Conservation (phyloP, 2,329 filamentous ascomycete genomes). For the Periconia sp. region DNA sequence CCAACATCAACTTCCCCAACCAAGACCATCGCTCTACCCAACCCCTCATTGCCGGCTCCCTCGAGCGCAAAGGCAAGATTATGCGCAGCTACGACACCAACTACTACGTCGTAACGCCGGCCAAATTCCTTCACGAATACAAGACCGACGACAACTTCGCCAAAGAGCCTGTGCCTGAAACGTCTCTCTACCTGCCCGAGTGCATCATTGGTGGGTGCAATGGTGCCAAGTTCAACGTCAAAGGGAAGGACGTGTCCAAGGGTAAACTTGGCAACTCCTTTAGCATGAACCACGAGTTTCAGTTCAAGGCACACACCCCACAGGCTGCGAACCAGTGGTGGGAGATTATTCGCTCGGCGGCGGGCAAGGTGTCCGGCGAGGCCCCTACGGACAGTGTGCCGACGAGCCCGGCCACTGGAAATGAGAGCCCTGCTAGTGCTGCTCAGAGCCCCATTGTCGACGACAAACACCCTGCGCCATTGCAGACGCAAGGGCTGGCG, state of each 20-base stretch:
- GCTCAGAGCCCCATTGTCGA: constrained; percentile 13
- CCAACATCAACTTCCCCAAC: constrained; percentile 83
- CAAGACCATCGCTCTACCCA: constrained; percentile 81
- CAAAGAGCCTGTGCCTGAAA: constrained; percentile 79
- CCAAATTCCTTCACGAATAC: constrained; percentile 93
- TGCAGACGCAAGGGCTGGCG: constrained; percentile 42
- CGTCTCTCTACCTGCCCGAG: constrained; percentile 91
- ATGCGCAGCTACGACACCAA: constrained; percentile 79
- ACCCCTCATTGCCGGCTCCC: constrained; percentile 82
- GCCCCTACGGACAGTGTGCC: constrained; percentile 42
- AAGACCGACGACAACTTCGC: constrained; percentile 82
- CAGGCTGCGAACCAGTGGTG: constrained; percentile 87
- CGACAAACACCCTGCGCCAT: constrained; percentile 29
- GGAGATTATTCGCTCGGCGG: constrained; percentile 69
- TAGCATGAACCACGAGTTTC: constrained; percentile 77
- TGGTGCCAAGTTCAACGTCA: constrained; percentile 89
- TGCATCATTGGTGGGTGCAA: constrained; percentile 75
- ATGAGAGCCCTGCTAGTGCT: constrained; percentile 16
- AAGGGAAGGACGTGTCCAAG: constrained; percentile 89
- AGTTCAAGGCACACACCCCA: constrained; percentile 85
- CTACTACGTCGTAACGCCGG: constrained; percentile 90
- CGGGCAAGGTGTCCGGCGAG: constrained; percentile 57
- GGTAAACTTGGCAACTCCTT: constrained; percentile 80
- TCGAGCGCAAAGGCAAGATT: constrained; percentile 91
- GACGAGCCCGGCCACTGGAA: constrained; percentile 40